Evolutionary conservation across 306 rosid species (phyloP), one percentile per base, ranked within the genome.

Genomic region (Trifolium dubium): DNA sequence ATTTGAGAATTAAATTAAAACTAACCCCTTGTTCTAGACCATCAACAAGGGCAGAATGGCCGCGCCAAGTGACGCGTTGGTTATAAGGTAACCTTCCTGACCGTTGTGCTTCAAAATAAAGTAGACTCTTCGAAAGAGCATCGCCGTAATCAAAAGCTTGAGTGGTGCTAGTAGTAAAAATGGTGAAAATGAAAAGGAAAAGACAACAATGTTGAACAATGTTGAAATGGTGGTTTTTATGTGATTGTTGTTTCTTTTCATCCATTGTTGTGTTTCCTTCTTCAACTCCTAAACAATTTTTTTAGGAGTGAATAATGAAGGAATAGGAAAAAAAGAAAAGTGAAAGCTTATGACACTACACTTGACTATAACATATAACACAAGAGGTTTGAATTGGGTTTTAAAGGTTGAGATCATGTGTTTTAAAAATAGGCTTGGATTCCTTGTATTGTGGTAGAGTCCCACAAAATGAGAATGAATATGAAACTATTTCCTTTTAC

Each of bases 21-120:
- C 88, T 72, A 14, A 93, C 97, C 84, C 92, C 98, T 87, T 94
- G 92, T 40, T 91, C 97, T 2, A 94, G 74, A 23, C 98, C 98
- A 74, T 94, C 98, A 65, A 93, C 91, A 86, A 94, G 98, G 83
- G 96, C 98, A 64, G 98, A 94, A 80, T 94, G 92, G 84, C 85
- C 88, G 3, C 98, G 91, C 98, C 98, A 94, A 14, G 83, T 50
- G 73, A 89, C 96, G n/a, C 98, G 86, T 77, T 94, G 98, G 80
- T 89, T 94, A 81, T 94, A 82, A 56, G 98, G 98, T 5, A 94
- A 47, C 51, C 98, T 83, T 28, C 98, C 98, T 5, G 98, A 94
- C 30, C 98, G 96, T 39, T 94, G 98, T 6, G 96, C 90, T 81
- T 94, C 98, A 67, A 94, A 94, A 83, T 94, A 94, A 39, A 94